Conservation (phyloP, 179 eudicot genomes). For the Kewa caespitosa region DNA sequence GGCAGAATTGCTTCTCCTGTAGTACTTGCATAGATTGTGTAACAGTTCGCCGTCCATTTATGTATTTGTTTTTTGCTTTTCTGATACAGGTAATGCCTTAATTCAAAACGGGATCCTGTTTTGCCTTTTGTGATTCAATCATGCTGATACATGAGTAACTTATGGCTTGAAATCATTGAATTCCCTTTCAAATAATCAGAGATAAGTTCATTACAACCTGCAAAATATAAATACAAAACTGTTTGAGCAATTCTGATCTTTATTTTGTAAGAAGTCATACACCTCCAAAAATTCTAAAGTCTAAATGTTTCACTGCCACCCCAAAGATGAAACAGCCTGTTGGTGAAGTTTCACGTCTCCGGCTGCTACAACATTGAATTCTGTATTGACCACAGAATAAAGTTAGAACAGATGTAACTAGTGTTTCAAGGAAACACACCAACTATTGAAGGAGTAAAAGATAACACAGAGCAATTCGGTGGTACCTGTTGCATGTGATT, state of each 20-base stretch:
- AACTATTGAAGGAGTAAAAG: too few species aligned
- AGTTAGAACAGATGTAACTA: constrained; percentile 11
- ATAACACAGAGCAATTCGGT: not conserved
- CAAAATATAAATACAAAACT: not conserved
- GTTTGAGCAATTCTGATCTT: not conserved
- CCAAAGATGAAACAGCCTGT: constrained; percentile 55
- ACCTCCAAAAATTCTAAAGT: not conserved
- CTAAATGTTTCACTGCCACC: constrained; percentile 38
- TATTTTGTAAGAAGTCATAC: not conserved
- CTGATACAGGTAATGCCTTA: too few species aligned
- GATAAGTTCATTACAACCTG: too few species aligned
- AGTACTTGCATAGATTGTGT: not conserved
- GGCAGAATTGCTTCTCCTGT: not conserved
- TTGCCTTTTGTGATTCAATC: not conserved
- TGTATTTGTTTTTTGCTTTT: not conserved
- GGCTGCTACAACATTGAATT: constrained; percentile 81
- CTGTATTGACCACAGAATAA: constrained; percentile 23
- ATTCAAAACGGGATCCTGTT: not conserved
- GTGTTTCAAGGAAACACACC: too few species aligned
- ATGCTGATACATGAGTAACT: not conserved
- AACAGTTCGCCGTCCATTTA: not conserved
- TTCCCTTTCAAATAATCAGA: too few species aligned
- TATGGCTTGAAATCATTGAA: too few species aligned
- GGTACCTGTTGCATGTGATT: constrained; percentile 47
- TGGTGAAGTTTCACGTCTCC: constrained; percentile 71